Conservation (phyloP, 441 rosid species). For the Gossypium trilobum region DNA sequence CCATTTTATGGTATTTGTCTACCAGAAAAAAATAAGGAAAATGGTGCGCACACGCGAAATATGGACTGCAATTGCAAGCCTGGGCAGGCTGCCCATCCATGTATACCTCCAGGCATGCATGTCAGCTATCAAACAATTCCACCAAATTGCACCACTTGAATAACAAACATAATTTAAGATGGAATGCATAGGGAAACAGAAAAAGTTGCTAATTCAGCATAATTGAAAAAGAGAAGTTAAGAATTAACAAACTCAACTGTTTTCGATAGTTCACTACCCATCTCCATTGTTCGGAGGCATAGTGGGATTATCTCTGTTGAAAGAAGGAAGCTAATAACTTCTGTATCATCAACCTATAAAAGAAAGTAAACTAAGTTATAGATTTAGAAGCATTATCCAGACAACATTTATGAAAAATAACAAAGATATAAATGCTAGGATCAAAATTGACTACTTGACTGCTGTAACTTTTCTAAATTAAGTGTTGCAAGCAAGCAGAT, state of each 20-base stretch:
- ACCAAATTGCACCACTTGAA: not conserved
- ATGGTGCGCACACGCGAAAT: not conserved
- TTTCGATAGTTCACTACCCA: slow-evolving; percentile 97
- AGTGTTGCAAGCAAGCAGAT: not conserved
- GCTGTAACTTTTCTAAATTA: not conserved
- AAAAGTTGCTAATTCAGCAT: slow-evolving; percentile 1
- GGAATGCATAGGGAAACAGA: not conserved
- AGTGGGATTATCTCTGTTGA: slow-evolving; percentile 89
- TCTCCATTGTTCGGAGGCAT: slow-evolving; percentile 95
- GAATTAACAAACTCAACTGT: slow-evolving; percentile 47
- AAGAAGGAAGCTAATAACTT: slow-evolving; percentile 93
- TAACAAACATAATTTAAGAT: slow-evolving; percentile 4
- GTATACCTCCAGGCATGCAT: not conserved
- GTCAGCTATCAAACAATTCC: not conserved
- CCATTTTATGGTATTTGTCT: too few relatives aligned
- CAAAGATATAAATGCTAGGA: not conserved
- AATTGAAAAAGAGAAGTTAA: not conserved
- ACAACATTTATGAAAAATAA: not conserved
- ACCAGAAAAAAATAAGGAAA: not conserved
- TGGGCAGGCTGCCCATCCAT: not conserved
- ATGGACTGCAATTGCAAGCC: not conserved
- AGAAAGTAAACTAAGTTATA: not conserved
- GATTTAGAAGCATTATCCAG: not conserved
- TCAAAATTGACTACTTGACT: not conserved
- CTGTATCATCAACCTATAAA: slow-evolving; percentile 89